These are phyloP conservation scores for Albizia julibrissin DNA, from an alignment of 306 rosid species.

Conservation along the genomic window DNA sequence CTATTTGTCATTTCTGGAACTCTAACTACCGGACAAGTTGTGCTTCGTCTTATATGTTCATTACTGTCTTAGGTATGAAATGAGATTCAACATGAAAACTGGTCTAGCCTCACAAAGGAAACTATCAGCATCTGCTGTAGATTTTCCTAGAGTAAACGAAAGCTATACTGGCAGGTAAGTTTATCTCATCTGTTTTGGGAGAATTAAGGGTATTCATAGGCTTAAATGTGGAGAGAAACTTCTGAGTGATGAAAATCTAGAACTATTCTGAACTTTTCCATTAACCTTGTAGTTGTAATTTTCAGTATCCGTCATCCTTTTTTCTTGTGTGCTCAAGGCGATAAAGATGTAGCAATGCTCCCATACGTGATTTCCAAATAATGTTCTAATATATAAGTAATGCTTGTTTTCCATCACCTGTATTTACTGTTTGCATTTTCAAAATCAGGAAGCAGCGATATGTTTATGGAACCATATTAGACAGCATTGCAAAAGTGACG, in stretches of 20 bases:
- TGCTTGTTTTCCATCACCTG: slow-evolving; percentile 12
- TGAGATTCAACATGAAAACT: slow-evolving; percentile 84
- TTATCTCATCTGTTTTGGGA: slow-evolving; percentile 6
- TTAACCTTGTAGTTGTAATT: slow-evolving; percentile 1
- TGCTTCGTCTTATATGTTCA: slow-evolving; percentile 22
- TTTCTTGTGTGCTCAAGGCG: background rate
- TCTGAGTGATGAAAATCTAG: background rate
- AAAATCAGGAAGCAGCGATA: slow-evolving; percentile 71
- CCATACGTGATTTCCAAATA: background rate
- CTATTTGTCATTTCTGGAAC: slow-evolving; percentile 19
- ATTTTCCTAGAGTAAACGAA: slow-evolving; percentile 94
- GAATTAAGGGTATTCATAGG: slow-evolving; percentile 6
- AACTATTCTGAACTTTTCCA: background rate
- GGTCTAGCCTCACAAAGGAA: slow-evolving; percentile 79
- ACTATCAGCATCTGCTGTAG: slow-evolving; percentile 74
- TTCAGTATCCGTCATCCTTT: background rate
- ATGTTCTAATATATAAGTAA: background rate
- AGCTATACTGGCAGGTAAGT: slow-evolving; percentile 89
- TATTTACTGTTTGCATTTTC: slow-evolving; percentile 12
- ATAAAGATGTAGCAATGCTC: background rate
- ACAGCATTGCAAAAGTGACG: slow-evolving; percentile 66
- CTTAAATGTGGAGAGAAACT: background rate
- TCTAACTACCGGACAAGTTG: slow-evolving; percentile 1
- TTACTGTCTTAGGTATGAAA: slow-evolving; percentile 70
- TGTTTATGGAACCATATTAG: slow-evolving; percentile 81